Evolutionary conservation across 371 early-diverging fungal genomes (phyloP), one percentile per base, ranked within the genome.

Genomic region (Apophysomyces variabilis): DNA sequence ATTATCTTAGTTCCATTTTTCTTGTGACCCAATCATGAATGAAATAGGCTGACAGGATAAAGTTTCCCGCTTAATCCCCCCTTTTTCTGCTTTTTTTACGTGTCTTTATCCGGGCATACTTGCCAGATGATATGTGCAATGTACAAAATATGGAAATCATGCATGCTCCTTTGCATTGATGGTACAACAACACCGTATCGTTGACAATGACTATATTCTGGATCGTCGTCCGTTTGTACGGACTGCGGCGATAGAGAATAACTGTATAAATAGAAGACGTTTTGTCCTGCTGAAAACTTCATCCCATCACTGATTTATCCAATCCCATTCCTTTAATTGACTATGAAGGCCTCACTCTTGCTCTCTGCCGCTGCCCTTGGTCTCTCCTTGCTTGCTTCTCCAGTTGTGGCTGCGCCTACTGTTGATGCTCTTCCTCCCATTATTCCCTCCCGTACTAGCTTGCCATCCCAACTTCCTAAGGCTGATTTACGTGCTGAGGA

Each of bases 401-500:
- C 54, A 16, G 54, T 11, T 21, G 21, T 50, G 8, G 54, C 54
- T 21, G 54, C 54, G 9, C 54, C 54, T 21, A 50, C 54, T 50
- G 54, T 50, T 5, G 54, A 50, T 21, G 54, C 21, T 21, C 21
- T 50, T 16, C 54, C 54, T 11, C 54, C 54, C 14, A 60, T 39
- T 16, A 32, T 32, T 44, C 11, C 60, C 35, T 32, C 26, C 47
- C 39, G 47, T 37, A 26, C 36, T 7, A 38, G 7, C 43, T n/a
- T 59, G 9, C 39, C 39, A 14, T 6, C 60, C 16, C 4, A 7
- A 41, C 41, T n/a, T 21, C 41, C 32, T 12, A 18, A 37, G 21
- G 37, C 50, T 63, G 41, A 54, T 39, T 38, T 54, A 35, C n/a
- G 65, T 61, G 61, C 66, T 16, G 69, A 69, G 60, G 38, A 57